Conservation (phyloP, 176 grass and related monocot species). For the Aegilops bicornis region DNA sequence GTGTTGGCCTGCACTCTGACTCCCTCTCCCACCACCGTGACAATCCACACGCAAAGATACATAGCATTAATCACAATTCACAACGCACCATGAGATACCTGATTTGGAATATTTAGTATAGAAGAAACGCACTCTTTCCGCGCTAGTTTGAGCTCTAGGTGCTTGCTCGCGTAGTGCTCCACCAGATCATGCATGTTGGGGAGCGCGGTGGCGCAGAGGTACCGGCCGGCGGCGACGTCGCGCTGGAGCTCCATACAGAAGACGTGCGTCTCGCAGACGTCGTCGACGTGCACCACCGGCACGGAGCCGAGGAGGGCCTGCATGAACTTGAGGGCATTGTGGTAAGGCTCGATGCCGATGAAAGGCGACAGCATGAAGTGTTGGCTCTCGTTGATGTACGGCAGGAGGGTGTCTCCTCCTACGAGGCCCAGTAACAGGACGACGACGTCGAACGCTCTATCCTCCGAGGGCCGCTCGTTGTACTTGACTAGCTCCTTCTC, state of each 20-base stretch:
- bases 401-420: slow-evolving; percentile 42
- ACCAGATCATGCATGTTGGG: slow-evolving; percentile 20
- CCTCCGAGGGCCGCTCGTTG: not conserved
- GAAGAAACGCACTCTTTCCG: slow-evolving; percentile 32
- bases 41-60: no score
- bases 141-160: slow-evolving; percentile 25
- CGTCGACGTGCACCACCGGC: slow-evolving; percentile 51
- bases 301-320: slow-evolving; percentile 36
- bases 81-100: not conserved
- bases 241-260: slow-evolving; percentile 44
- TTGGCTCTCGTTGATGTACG: not conserved
- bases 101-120: not conserved
- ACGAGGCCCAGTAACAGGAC: slow-evolving; percentile 41
- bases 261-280: slow-evolving; percentile 48
- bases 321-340: slow-evolving; percentile 23
- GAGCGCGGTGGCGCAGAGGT: slow-evolving; percentile 28
- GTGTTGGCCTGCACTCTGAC: slow-evolving; percentile 26
- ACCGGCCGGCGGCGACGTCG: slow-evolving; percentile 32
- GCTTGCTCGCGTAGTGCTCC: slow-evolving; percentile 20
- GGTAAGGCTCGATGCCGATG: not conserved
- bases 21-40: slow-evolving; percentile 25
- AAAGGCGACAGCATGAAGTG: slow-evolving; percentile 26
- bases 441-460: slow-evolving; percentile 36
- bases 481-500: slow-evolving; percentile 41
- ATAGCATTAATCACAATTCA: not conserved